These are phyloP conservation scores for Penicillium sumatraense DNA, from an alignment of 2,329 filamentous ascomycete genomes.

Conservation along the genomic window DNA sequence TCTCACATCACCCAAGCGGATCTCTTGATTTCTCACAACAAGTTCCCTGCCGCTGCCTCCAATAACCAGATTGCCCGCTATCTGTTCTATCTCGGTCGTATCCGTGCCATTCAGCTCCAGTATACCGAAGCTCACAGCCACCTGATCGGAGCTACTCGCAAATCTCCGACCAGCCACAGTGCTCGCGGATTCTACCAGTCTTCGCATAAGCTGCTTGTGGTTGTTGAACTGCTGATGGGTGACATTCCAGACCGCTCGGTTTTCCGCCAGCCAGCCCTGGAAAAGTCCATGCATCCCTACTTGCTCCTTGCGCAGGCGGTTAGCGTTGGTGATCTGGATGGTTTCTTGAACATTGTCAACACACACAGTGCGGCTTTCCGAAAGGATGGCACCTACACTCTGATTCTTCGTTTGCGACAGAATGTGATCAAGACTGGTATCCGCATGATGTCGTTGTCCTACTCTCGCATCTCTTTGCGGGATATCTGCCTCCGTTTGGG, in stretches of 20 bases:
- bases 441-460: constrained; percentile 97
- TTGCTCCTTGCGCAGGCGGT: constrained; percentile 93
- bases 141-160: constrained; percentile 88
- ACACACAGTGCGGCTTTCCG: constrained; percentile 83
- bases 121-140: constrained; percentile 98
- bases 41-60: constrained; percentile 90
- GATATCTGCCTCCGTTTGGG: constrained; percentile 97
- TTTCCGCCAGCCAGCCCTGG: constrained; percentile 87
- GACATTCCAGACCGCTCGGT: constrained; percentile 95
- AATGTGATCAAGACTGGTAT: constrained; percentile 99
- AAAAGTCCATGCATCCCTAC: constrained; percentile 88
- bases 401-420: constrained; percentile 91
- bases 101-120: constrained; percentile 91
- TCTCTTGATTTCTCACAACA: constrained; percentile 90
- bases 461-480: constrained; percentile 93
- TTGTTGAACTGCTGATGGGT: constrained; percentile 97
- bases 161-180: constrained; percentile 86
- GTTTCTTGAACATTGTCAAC: constrained; percentile 86
- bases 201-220: constrained; percentile 92
- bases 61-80: constrained; percentile 99
- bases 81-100: constrained; percentile 95
- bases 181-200: constrained; percentile 95
- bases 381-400: constrained; percentile 90
- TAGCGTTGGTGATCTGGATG: constrained; percentile 92
- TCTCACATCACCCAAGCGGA: constrained; percentile 98